phyloP scores from a whole-genome alignment of 2,329 filamentous ascomycete species.

The Tolypocladium ophioglossoides region DNA sequence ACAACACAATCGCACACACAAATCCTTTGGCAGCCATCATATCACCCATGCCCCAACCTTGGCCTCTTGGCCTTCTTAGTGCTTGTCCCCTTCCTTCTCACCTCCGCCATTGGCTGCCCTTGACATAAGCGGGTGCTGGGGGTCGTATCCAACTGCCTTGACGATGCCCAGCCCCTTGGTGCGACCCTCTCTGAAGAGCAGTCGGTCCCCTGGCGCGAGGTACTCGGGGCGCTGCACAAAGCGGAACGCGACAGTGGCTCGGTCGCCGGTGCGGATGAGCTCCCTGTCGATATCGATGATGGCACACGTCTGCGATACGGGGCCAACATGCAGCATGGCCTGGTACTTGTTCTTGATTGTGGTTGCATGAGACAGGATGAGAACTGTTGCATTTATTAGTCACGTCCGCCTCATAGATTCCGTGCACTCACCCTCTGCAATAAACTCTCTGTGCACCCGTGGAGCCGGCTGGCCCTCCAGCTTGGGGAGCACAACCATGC shows the following conservation, averaged over 20 bases:
- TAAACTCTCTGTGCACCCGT: slow-evolving; percentile 66
- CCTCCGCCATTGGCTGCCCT: slow-evolving; percentile 2
- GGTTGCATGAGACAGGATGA: slow-evolving; percentile 91
- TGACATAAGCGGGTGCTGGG: slow-evolving; percentile 32
- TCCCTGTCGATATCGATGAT: slow-evolving; percentile 97
- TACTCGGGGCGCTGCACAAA: slow-evolving; percentile 95
- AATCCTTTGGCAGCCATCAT: neutral
- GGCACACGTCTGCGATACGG: slow-evolving; percentile 88
- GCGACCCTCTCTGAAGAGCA: slow-evolving; percentile 86
- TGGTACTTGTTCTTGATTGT: slow-evolving; percentile 97
- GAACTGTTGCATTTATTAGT: slow-evolving; percentile 38
- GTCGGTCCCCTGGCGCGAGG: slow-evolving; percentile 73
- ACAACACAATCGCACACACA: neutral
- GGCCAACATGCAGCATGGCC: slow-evolving; percentile 94
- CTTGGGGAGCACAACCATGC: slow-evolving; percentile 92
- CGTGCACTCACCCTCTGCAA: slow-evolving; percentile 54
- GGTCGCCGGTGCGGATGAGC: slow-evolving; percentile 86
- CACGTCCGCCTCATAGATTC: neutral
- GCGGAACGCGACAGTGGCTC: slow-evolving; percentile 87
- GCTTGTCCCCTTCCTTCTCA: slow-evolving; percentile 1
- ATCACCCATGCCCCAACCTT: slow-evolving; percentile 1
- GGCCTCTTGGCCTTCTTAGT: neutral
- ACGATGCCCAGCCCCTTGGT: slow-evolving; percentile 96
- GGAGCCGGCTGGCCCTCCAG: slow-evolving; percentile 58
- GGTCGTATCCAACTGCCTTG: slow-evolving; percentile 81